phyloP scores from a whole-genome alignment of 2,329 filamentous ascomycete genomes.

The Tolypocladium ophioglossoides region DNA sequence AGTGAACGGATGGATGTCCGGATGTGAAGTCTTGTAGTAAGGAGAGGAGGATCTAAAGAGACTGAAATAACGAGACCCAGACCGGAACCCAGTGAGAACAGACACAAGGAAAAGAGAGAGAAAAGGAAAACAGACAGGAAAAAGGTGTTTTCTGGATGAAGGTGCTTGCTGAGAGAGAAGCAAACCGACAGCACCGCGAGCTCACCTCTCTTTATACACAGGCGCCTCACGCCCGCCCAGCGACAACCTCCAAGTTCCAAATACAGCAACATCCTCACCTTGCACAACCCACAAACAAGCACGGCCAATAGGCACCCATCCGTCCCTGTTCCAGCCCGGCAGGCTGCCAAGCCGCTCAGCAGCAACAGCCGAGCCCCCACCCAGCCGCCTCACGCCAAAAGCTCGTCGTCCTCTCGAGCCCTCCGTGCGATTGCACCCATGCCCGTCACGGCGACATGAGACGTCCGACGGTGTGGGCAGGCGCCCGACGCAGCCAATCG shows the following conservation, averaged over 20 bases:
- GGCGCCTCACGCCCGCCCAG: background rate
- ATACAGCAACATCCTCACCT: background rate
- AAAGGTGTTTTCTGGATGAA: slow-evolving; percentile 3
- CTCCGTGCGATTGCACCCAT: background rate
- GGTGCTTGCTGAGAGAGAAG: background rate
- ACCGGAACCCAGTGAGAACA: slow-evolving; percentile 12
- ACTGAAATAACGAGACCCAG: slow-evolving; percentile 11
- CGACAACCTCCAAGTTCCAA: background rate
- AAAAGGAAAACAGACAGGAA: background rate
- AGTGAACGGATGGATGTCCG: background rate
- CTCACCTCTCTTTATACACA: slow-evolving; percentile 1
- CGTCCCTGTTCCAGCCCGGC: background rate
- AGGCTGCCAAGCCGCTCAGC: background rate
- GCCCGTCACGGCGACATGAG: slow-evolving; percentile 4
- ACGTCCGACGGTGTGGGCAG: slow-evolving; percentile 10
- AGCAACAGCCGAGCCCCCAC: background rate
- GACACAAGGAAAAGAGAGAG: slow-evolving; percentile 3
- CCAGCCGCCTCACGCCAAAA: background rate
- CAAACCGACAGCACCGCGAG: background rate
- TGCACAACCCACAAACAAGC: background rate
- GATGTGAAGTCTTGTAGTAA: slow-evolving; percentile 1
- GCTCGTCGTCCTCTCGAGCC: background rate
- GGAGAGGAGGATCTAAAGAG: slow-evolving; percentile 8
- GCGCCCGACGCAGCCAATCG: slow-evolving; percentile 14
- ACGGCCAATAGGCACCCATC: background rate